These are phyloP conservation scores for Phytophthora constricta DNA, from an alignment of 352 stramenopile species.

Conservation along the genomic window DNA sequence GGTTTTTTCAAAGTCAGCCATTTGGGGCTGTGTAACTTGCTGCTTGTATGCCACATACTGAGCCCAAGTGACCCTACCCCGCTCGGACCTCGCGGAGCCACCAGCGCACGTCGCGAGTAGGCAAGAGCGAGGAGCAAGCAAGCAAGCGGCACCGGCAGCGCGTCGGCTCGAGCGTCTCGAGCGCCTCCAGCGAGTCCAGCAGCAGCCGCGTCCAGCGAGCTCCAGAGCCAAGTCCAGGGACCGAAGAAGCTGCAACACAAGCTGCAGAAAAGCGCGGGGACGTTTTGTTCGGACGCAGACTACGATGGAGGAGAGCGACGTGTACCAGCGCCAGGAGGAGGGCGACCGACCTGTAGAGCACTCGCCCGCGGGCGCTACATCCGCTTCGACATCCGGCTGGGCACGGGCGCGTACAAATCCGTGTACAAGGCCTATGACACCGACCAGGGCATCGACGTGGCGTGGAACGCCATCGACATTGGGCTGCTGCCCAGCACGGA, in stretches of 20 bases:
- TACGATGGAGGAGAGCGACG: constrained; percentile 67
- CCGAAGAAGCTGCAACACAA: too few relatives aligned
- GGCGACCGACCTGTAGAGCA: constrained; percentile 78
- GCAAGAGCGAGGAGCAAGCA: constrained; percentile 35
- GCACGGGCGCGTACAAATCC: constrained; percentile 89
- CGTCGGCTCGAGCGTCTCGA: constrained; percentile 39
- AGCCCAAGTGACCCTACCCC: neutral
- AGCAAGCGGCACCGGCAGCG: constrained; percentile 36
- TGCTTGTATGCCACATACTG: constrained; percentile 9
- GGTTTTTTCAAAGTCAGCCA: neutral
- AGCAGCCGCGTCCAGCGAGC: constrained; percentile 16
- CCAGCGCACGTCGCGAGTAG: constrained; percentile 37
- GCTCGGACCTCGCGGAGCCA: constrained; percentile 41
- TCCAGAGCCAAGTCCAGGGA: too few relatives aligned
- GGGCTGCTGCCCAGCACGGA: constrained; percentile 95
- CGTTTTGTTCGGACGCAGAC: too few relatives aligned
- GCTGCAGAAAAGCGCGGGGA: too few relatives aligned
- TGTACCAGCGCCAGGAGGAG: constrained; percentile 74
- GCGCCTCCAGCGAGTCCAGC: constrained; percentile 16
- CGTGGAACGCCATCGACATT: constrained; percentile 99
- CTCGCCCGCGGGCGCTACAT: constrained; percentile 88
- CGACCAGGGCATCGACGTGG: constrained; percentile 98
- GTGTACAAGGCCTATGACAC: constrained; percentile 98
- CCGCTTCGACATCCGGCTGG: constrained; percentile 85
- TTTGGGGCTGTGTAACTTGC: neutral